Evolutionary conservation across 1,284 basidiomycete genomes (phyloP), one percentile per base, ranked within the genome.

Genomic region (Ceratobasidium sp.): DNA sequence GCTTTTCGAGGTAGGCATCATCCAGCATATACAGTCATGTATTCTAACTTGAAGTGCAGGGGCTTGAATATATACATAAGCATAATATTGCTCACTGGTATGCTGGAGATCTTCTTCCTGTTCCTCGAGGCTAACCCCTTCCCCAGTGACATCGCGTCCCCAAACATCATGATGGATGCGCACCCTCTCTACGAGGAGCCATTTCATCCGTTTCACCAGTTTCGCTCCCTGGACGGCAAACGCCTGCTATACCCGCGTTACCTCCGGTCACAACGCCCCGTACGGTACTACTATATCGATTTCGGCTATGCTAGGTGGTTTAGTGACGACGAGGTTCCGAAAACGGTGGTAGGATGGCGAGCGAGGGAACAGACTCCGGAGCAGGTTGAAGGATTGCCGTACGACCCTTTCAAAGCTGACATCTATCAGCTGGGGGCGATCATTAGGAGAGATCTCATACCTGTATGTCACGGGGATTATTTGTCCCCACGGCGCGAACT

Each of bases 121-220:
- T 46, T 20, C 46, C 42, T 49, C 58, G 9, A 40, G 42, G 28
- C 26, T 39, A 23, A n/a, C 40, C 20, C 2, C 10, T 12, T 20
- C 20, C 28, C 28, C 55, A 72, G 70, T 26, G 53, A 72, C 23
- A 72, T 72, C 26, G 56, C 56, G 10, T 44, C 56, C n/a, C 39
- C 70, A 12, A 72, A 58, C 56, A 72, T 72, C 56, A 58, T 72
- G 56, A 72, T 72, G 70, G 70, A 72, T 40, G 33, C 53, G 18
- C 55, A n/a, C 3, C 70, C 70, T 4, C 70, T 72, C 28, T 72
- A 72, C 42, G 55, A 58, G 40, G 55, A 72, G n/a, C 70, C 70
- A 12, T 72, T 61, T 23, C 70, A 72, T 49, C 70, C 70, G 18
- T 61, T 60, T 44, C 39, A 26, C 40, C 42, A 58, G 40, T 26